These are phyloP conservation scores for Cynara cardunculus DNA, from an alignment of 129 eudicot genomes.

Conservation along the genomic window DNA sequence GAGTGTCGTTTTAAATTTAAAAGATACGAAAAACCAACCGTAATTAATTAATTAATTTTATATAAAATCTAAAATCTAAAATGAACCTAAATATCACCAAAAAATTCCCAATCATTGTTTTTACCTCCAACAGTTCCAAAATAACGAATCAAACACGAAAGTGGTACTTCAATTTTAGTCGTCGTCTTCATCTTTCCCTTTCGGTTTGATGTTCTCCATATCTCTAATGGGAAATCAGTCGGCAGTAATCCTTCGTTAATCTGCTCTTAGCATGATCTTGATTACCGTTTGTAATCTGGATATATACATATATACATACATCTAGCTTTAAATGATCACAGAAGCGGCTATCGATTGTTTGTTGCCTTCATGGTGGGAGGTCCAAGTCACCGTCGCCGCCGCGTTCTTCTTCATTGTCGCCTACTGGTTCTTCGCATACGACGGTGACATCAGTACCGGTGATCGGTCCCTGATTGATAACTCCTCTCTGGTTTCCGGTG, in stretches of 20 bases:
- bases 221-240: constrained; percentile 10
- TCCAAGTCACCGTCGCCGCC: constrained; percentile 60
- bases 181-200: constrained; percentile 5
- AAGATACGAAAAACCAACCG: too few relatives aligned
- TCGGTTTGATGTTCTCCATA: constrained; percentile 4
- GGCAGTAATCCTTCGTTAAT: not conserved
- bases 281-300: not conserved
- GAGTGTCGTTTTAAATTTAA: too few relatives aligned
- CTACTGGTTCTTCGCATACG: constrained; percentile 55
- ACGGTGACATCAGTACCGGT: constrained; percentile 13
- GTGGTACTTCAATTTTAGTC: not conserved
- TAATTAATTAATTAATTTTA: too few relatives aligned
- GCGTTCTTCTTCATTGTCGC: constrained; percentile 48
- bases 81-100: not conserved
- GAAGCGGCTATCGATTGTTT: constrained; percentile 29
- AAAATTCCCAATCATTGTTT: not conserved
- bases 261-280: not conserved
- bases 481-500: constrained; percentile 19
- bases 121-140: constrained; percentile 23
- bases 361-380: constrained; percentile 80
- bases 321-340: constrained; percentile 35
- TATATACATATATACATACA: not conserved
- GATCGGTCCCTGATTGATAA: constrained; percentile 31
- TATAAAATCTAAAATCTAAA: too few relatives aligned
- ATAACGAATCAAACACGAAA: constrained; percentile 13